Percentiles rank a stretch among this genome's conserved stretches.
Evolutionary conservation across 1,284 basidiomycete genomes (phyloP).

Genomic region (Schizopora paradoxa): DNA sequence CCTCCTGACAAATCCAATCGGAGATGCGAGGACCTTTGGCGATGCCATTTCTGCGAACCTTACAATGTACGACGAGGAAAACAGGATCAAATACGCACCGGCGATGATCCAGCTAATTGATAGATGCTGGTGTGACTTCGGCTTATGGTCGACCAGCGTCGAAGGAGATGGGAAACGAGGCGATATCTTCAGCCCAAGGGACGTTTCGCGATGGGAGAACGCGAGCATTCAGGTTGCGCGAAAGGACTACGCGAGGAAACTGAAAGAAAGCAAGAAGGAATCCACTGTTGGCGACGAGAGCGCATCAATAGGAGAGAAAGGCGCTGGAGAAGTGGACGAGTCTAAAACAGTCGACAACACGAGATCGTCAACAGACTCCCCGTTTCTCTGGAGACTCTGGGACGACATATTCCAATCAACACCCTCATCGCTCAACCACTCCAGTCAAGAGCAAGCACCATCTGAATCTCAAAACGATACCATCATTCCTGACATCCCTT

Average conservation of each 20-base stretch:
- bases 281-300: constrained; percentile 33
- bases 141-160: constrained; percentile 33
- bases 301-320: constrained; percentile 27
- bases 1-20: constrained; percentile 50
- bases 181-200: constrained; percentile 64
- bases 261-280: constrained; percentile 36
- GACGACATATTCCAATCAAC: constrained; percentile 5
- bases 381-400: neutral
- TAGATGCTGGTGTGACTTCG: constrained; percentile 77
- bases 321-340: constrained; percentile 21
- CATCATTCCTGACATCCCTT: constrained; percentile 1
- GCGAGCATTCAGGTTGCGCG: constrained; percentile 32
- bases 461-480: neutral
- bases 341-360: constrained; percentile 8
- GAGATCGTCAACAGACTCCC: constrained; percentile 3
- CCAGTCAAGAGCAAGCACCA: neutral
- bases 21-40: constrained; percentile 62
- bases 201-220: constrained; percentile 65
- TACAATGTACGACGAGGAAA: constrained; percentile 30
- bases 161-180: too few species aligned
- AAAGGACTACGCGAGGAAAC: constrained; percentile 33
- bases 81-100: constrained; percentile 30
- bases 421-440: neutral
- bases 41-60: constrained; percentile 48
- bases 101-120: constrained; percentile 57